Conservation (phyloP, 1,284 basidiomycete genomes). For the Ceratobasidium sp. region DNA sequence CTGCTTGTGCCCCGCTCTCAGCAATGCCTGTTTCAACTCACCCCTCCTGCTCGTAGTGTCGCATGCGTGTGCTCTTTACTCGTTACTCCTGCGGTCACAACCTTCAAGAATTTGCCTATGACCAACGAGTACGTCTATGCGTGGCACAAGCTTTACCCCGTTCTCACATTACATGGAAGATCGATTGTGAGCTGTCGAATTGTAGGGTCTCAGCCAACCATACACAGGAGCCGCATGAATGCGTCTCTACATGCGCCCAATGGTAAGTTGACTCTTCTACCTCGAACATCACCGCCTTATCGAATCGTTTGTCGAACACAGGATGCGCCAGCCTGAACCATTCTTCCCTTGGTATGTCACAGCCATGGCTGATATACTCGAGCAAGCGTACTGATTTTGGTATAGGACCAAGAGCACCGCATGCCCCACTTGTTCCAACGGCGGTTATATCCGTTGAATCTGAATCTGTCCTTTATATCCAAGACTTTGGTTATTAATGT, state of each 20-base stretch:
- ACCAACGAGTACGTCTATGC: conserved; percentile 33
- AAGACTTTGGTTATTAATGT: conserved; percentile 4
- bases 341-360: conserved; percentile 41
- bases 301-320: neutral
- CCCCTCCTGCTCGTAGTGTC: conserved; percentile 15
- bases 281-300: neutral
- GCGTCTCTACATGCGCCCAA: conserved; percentile 25
- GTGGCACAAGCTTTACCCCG: neutral
- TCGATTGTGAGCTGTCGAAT: conserved; percentile 41
- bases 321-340: conserved; percentile 40
- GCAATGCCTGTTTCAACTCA: conserved; percentile 10
- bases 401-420: conserved; percentile 20
- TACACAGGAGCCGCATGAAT: conserved; percentile 40
- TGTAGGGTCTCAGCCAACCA: conserved; percentile 36
- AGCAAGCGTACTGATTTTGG: conserved; percentile 4
- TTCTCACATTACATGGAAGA: conserved; percentile 27
- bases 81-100: conserved; percentile 42
- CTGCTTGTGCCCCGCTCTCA: neutral
- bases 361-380: neutral
- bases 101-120: conserved; percentile 39
- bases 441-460: conserved; percentile 5
- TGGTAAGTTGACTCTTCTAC: conserved; percentile 11
- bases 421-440: conserved; percentile 17
- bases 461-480: neutral
- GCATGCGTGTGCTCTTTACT: conserved; percentile 44